phyloP scores from a whole-genome alignment of 2,329 filamentous ascomycete species.

The Colletotrichum brevisporum region DNA sequence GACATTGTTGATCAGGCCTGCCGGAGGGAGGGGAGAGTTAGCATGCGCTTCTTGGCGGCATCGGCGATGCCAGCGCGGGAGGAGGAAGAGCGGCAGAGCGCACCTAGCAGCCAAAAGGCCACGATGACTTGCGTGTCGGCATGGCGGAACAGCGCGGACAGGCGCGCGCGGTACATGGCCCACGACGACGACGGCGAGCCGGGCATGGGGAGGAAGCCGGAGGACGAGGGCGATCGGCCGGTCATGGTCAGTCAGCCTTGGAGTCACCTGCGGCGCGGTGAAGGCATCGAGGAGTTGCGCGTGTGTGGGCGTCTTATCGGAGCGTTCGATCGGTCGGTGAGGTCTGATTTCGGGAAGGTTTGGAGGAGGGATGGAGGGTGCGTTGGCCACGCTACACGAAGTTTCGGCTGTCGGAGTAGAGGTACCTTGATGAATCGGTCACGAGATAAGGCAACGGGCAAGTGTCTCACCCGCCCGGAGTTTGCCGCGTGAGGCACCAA shows the following conservation, averaged over 20 bases:
- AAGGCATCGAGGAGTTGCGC: constrained; percentile 21
- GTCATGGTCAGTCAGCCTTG: constrained; percentile 47
- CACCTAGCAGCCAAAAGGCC: constrained; percentile 96
- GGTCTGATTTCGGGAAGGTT: constrained; percentile 1
- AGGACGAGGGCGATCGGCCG: constrained; percentile 57
- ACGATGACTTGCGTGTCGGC: constrained; percentile 79
- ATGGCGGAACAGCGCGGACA: constrained; percentile 74
- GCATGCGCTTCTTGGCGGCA: background rate
- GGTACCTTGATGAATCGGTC: constrained; percentile 18
- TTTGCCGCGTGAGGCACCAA: background rate
- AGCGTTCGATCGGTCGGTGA: background rate
- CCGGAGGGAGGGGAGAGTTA: background rate
- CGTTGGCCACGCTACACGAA: background rate
- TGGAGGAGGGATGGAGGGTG: background rate
- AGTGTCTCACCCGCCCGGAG: constrained; percentile 20
- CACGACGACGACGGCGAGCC: constrained; percentile 76
- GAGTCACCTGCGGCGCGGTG: constrained; percentile 8
- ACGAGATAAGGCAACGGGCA: constrained; percentile 19
- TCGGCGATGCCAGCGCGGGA: background rate
- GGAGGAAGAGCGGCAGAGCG: background rate
- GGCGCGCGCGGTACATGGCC: constrained; percentile 78
- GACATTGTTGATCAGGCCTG: constrained; percentile 95
- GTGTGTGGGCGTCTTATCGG: constrained; percentile 9
- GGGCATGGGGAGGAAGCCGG: constrained; percentile 68
- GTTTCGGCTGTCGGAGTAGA: constrained; percentile 16